Evolutionary conservation across 2,329 filamentous ascomycete genomes (phyloP), one percentile per base, ranked within the genome.

Genomic region (Colletotrichum coccodes): DNA sequence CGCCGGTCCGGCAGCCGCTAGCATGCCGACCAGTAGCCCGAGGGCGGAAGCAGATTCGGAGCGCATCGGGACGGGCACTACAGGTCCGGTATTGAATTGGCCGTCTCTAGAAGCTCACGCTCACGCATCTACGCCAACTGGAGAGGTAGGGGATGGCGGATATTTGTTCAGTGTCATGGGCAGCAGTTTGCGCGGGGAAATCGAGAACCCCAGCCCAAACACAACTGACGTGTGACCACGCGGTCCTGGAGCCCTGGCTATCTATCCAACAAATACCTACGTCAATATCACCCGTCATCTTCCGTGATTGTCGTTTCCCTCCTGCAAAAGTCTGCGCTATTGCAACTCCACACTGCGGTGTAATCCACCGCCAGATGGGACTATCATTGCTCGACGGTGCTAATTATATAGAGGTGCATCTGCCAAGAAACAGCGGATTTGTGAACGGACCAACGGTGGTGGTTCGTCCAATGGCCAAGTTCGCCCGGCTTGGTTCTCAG

Each of bases 401-500:
- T 69, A 69, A 65, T 56, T 65, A 69, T 69, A 69, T 30, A 60
- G 42, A 52, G 34, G 23, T 60, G 62, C 66, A 50, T 65, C 38
- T 56, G 66, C 66, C 66, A 69, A 69, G 66, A 7, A 21, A 38
- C 18, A 40, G 47, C 61, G 44, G 50, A 36, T 44, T 28, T 44
- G 64, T 50, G 64, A 67, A 52, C 52, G 49, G 62, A 36, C 66
- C 66, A 69, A 69, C 66, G 30, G 49, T 54, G 21, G 40, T 23
- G 54, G 61, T 66, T 66, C 61, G 60, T 60, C 54, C 54, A 65
- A 56, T 36, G 34, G 66, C 66, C 61, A 69, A 69, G 66, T n/a
- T 28, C 32, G n/a, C 47, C 23, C 21, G 34, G 54, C 38, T 54
- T 16, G 54, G 32, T 36, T 44, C 66, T 66, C 54, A 69, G 66